These are phyloP conservation scores for Fragilaria crotonensis DNA, from an alignment of 108 stramenopile genomes.

Conservation along the genomic window DNA sequence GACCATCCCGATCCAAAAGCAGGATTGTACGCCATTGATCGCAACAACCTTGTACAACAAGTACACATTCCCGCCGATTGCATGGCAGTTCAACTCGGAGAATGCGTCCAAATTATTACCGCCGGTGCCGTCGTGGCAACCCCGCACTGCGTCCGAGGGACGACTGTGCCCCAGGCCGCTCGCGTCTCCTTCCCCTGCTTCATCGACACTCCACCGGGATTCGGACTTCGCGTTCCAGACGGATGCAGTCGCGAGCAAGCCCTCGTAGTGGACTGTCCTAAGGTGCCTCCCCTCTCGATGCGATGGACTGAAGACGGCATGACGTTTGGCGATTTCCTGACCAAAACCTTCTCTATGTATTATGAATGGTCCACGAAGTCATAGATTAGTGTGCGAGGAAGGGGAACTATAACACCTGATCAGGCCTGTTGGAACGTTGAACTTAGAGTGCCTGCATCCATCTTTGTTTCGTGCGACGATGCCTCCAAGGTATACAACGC, in stretches of 20 bases:
- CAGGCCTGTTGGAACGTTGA: too few species aligned
- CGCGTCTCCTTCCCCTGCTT: constrained; percentile 78
- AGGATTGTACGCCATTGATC: constrained; percentile 75
- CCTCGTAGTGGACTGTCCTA: constrained; percentile 42
- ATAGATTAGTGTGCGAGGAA: not conserved
- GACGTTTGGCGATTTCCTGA: constrained; percentile 87
- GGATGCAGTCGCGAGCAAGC: constrained; percentile 39
- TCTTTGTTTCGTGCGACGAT: too few species aligned
- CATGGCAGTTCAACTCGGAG: constrained; percentile 88
- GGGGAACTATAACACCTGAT: too few species aligned
- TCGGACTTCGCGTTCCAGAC: constrained; percentile 48
- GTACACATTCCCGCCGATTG: constrained; percentile 80
- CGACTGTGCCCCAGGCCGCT: constrained; percentile 25
- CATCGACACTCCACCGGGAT: constrained; percentile 73
- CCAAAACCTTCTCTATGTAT: constrained; percentile 63
- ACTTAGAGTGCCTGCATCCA: too few species aligned
- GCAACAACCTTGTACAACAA: constrained; percentile 39
- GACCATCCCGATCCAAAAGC: constrained; percentile 54
- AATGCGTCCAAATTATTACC: constrained; percentile 86
- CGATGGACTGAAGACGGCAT: constrained; percentile 74
- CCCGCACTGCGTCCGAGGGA: constrained; percentile 85
- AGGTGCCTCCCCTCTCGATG: constrained; percentile 64
- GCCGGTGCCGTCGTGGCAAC: constrained; percentile 84
- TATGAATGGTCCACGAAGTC: constrained; percentile 47
- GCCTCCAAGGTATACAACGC: too few species aligned